A percentile compares a stretch with the other conserved stretches of the same genome.
These are phyloP conservation scores for Neurospora crassa DNA, from an alignment of 2,329 filamentous ascomycete species.

Conservation along the genomic window DNA sequence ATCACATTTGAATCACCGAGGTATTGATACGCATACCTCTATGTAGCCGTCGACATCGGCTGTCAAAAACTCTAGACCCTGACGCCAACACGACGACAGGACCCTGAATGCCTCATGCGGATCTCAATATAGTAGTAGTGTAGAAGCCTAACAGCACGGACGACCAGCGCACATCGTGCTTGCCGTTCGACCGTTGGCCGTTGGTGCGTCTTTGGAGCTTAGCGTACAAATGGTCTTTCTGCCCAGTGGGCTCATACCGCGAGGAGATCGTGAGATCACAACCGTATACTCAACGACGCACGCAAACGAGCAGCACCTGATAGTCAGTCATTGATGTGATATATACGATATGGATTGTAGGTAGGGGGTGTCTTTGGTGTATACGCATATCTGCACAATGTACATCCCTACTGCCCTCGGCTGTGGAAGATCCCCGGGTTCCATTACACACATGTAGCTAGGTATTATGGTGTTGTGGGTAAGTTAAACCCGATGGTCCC, in stretches of 20 bases:
- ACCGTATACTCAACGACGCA: neutral
- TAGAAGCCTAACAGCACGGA: neutral
- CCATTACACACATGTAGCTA: neutral
- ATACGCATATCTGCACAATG: neutral
- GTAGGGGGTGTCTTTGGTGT: neutral
- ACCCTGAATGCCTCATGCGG: neutral
- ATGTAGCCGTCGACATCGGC: neutral
- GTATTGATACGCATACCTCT: neutral
- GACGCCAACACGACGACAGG: neutral
- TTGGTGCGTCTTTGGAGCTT: neutral
- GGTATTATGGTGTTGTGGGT: too few relatives aligned
- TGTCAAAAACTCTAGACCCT: neutral
- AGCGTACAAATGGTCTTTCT: neutral
- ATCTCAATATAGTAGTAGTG: neutral
- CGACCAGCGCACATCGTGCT: neutral
- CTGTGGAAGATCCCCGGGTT: neutral
- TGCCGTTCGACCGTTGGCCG: neutral
- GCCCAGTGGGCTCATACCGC: neutral
- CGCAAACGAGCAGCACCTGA: neutral
- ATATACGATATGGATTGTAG: neutral
- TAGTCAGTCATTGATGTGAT: neutral
- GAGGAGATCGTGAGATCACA: neutral
- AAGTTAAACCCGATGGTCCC: too few relatives aligned
- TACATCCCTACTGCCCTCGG: neutral
- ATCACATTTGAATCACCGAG: neutral